Base-by-base conservation (phyloP, 108 stramenopile species). In the Epipyxis sp. region DNA sequence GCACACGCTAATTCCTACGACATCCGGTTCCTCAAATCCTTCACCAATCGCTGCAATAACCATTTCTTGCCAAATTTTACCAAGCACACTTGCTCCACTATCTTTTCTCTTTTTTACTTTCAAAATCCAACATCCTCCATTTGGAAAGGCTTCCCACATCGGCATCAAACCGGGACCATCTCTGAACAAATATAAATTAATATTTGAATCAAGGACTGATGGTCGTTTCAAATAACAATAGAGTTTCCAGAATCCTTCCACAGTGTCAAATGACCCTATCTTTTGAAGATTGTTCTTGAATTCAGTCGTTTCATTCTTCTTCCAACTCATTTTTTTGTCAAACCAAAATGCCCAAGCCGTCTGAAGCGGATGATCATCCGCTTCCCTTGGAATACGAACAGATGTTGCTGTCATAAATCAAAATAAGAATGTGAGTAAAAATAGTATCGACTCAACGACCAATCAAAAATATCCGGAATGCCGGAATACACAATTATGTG, bases 41-140 rank as follows among this genome's bases (percentile, higher is more conserved):
- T 87, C 86, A 40, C 86, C 86, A 40, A 86, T 78, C 35, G 78
- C 83, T 13, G 81, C 85, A 59, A 87, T n/a, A 6, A 87, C 83
- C 46, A 87, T 44, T 59, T 86, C 85, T 67, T 87, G 83, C 86
- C 86, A 87, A 76, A 86, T 79, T 76, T 85, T 86, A 34, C 84
- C 78, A 10, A 83, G 45, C 16, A 84, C 84, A 46, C 80, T 81
- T n/a, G 79, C 71, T 44, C 72, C 69, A 6, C 59, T 58, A 16
- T 77, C 83, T 1, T 78, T 57, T 42, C 42, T 81, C 77, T 86
- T 82, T 32, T 80, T 76, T 44, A 87, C 72, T 54, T 83, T 82
- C 54, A 87, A 79, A 42, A 87, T 87, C 86, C 86, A 87, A 76
- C 84, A 85, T 13, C 86, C 86, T 35, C 86, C 86, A 1, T 81